These are phyloP conservation scores for Podaxis sp. DNA, from an alignment of 768 basidiomycete genomes.

Conservation along the genomic window DNA sequence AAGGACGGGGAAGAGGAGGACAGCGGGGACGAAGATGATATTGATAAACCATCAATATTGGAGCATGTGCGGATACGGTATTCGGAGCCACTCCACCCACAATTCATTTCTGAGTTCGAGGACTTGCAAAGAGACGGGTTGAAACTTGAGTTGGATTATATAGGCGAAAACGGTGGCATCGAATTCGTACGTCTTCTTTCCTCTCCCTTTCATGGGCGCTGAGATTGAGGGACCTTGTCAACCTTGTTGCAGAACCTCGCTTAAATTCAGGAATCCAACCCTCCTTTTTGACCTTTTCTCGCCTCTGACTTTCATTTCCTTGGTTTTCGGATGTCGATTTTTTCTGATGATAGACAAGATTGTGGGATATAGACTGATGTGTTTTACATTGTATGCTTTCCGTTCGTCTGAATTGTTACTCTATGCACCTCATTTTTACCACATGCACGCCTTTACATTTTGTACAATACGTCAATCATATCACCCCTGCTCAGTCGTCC, in stretches of 20 bases:
- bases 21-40: conserved; percentile 1
- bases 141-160: conserved; percentile 15
- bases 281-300: not conserved
- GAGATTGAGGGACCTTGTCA: not conserved
- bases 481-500: conserved; percentile 22
- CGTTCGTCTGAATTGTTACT: not conserved
- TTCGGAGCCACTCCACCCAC: conserved; percentile 8
- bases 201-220: not conserved
- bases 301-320: not conserved
- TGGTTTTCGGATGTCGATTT: not conserved
- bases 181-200: conserved; percentile 10
- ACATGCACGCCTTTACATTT: conserved; percentile 12
- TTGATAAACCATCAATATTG: conserved; percentile 13
- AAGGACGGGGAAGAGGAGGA: not conserved
- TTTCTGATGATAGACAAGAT: not conserved
- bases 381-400: not conserved
- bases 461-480: conserved; percentile 1
- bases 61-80: conserved; percentile 15
- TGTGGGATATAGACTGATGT: conserved; percentile 4
- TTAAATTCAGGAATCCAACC: not conserved
- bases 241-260: not conserved
- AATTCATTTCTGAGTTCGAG: conserved; percentile 12
- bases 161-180: conserved; percentile 10
- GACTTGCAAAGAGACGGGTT: conserved; percentile 15
- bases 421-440: not conserved